Conservation (phyloP, 345 rosid genomes). For the Durio zibethinus region DNA sequence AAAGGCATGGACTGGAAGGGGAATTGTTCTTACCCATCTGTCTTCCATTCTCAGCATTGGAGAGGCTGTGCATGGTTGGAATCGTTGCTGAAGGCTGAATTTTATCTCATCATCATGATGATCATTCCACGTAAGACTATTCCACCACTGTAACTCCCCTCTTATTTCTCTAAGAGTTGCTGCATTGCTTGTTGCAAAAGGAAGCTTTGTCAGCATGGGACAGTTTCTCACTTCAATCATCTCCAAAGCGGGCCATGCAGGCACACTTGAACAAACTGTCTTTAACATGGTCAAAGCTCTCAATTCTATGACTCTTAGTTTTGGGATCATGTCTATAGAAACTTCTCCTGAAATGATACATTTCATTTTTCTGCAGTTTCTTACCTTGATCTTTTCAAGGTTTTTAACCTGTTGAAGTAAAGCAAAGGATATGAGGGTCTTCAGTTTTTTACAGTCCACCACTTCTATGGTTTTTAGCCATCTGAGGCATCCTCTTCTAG, state of each 20-base stretch:
- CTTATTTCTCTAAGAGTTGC: slow-evolving; percentile 20
- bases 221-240: slow-evolving; percentile 32
- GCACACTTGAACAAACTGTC: slow-evolving; percentile 19
- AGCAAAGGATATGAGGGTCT: slow-evolving; percentile 24
- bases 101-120: slow-evolving; percentile 13
- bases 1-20: not conserved
- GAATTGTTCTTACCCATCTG: slow-evolving; percentile 2
- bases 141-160: slow-evolving; percentile 28
- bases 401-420: slow-evolving; percentile 26
- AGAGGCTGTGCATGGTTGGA: slow-evolving; percentile 9
- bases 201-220: slow-evolving; percentile 26
- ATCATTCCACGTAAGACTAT: slow-evolving; percentile 13
- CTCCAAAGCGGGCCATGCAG: slow-evolving; percentile 22
- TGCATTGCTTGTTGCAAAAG: slow-evolving; percentile 17
- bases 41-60: slow-evolving; percentile 13
- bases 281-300: slow-evolving; percentile 25
- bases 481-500: slow-evolving; percentile 26
- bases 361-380: slow-evolving; percentile 23
- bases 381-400: slow-evolving; percentile 31
- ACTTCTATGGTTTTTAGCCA: slow-evolving; percentile 26
- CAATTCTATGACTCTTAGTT: slow-evolving; percentile 27
- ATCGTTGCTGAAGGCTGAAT: slow-evolving; percentile 17
- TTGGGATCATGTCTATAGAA: slow-evolving; percentile 13
- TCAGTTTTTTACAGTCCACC: slow-evolving; percentile 25
- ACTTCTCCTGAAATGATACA: slow-evolving; percentile 14